Evolutionary conservation across 2,329 filamentous ascomycete species (phyloP).

Genomic region (Cladophialophora immunda): DNA sequence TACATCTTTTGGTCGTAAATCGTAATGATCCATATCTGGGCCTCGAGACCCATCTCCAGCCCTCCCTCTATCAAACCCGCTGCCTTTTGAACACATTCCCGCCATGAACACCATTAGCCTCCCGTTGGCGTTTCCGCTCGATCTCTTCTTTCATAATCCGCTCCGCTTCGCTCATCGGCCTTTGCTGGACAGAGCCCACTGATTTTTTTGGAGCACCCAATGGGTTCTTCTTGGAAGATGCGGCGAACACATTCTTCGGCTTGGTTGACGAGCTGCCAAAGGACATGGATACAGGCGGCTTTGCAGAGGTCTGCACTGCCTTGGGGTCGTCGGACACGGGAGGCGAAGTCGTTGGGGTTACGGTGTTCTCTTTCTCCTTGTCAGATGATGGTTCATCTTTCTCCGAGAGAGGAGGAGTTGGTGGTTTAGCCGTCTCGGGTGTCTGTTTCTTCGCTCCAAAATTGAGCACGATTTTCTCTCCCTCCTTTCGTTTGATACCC

Average conservation of each 20-base stretch:
- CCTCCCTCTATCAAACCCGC: constrained; percentile 29
- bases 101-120: constrained; percentile 27
- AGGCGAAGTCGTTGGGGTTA: constrained; percentile 43
- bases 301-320: constrained; percentile 30
- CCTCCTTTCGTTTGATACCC: constrained; percentile 65
- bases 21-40: not conserved
- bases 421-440: constrained; percentile 39
- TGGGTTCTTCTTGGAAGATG: constrained; percentile 69
- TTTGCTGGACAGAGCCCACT: constrained; percentile 70
- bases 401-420: constrained; percentile 41
- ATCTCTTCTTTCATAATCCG: constrained; percentile 88
- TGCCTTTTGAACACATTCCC: constrained; percentile 39
- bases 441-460: constrained; percentile 60
- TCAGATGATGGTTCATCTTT: constrained; percentile 31
- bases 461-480: constrained; percentile 78
- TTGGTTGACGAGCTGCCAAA: constrained; percentile 64
- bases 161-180: constrained; percentile 83
- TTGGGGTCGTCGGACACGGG: not conserved
- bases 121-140: constrained; percentile 69
- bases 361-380: constrained; percentile 29
- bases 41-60: not conserved
- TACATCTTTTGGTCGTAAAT: not conserved
- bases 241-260: constrained; percentile 78
- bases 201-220: constrained; percentile 73
- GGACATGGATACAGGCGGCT: constrained; percentile 67